Percentiles rank a stretch among this genome's conserved stretches.
These are phyloP conservation scores for Plasmopara viticola DNA, from an alignment of 352 stramenopile genomes.

Conservation along the genomic window DNA sequence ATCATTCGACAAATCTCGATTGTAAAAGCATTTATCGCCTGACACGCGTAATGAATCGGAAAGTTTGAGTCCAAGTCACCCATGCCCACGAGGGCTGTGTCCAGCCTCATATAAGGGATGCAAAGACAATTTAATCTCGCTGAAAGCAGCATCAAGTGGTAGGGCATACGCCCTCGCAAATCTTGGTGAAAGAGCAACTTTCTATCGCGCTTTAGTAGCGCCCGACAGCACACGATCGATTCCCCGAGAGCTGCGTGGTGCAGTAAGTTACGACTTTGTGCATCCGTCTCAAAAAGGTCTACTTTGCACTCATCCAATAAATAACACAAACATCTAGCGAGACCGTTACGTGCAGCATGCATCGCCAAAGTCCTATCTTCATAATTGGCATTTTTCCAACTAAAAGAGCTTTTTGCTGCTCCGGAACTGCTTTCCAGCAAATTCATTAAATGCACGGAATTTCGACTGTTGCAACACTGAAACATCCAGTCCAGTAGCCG, in stretches of 20 bases:
- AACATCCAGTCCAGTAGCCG: constrained; percentile 54
- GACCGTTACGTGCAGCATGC: constrained; percentile 37
- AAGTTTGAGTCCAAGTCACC: constrained; percentile 40
- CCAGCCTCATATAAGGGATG: constrained; percentile 27
- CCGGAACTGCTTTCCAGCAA: constrained; percentile 31
- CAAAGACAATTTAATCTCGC: constrained; percentile 40
- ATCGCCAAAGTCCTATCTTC: constrained; percentile 43
- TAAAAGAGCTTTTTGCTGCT: constrained; percentile 17
- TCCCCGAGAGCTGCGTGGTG: constrained; percentile 46
- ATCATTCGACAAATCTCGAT: constrained; percentile 42
- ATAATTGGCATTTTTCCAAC: constrained; percentile 31
- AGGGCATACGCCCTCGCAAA: constrained; percentile 39
- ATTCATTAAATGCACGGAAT: constrained; percentile 42
- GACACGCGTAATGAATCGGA: constrained; percentile 63
- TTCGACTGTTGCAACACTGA: constrained; percentile 58
- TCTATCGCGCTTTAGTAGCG: constrained; percentile 36
- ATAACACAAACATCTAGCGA: constrained; percentile 33
- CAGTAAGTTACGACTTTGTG: constrained; percentile 40
- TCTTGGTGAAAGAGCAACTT: constrained; percentile 50
- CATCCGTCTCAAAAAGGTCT: constrained; percentile 45
- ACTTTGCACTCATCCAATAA: constrained; percentile 38
- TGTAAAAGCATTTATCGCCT: constrained; percentile 37
- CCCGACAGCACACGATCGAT: constrained; percentile 25
- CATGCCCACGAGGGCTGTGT: constrained; percentile 31
- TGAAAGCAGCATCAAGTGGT: constrained; percentile 55